Evolutionary conservation across 495 filamentous ascomycete genomes (phyloP), one percentile per base, ranked within the genome.

Genomic region (Cercophora newfieldiana): DNA sequence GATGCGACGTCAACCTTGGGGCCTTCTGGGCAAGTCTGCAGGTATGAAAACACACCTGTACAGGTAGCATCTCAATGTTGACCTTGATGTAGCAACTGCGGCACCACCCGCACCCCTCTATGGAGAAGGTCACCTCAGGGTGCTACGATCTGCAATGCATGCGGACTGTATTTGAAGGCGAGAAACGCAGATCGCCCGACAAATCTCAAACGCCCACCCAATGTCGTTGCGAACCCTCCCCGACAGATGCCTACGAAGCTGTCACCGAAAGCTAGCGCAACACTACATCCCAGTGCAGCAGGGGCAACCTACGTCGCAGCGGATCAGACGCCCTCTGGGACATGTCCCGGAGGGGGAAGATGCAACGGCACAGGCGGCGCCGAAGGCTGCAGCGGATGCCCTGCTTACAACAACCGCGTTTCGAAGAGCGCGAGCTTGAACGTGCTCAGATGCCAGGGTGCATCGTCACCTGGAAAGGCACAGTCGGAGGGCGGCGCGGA

Each of bases 321-420:
- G 14, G 89, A 91, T 74, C 86, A 89, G 65, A 87, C 85, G 29
- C 77, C 88, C 12, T 83, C 83, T 28, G 95, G 95, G n/a, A 92
- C 93, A 18, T 99, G 95, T 77, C 95, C 95, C 6, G 95, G 95
- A 47, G 96, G 94, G 61, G 95, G 95, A 49, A 91, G 88, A 65
- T 99, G 95, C 78, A 97, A 99, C 79, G 95, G 95, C 18, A 97
- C 95, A 28, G 95, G 95, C 50, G 95, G 95, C 66, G 92, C 94
- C n/a, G 91, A 96, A 68, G 95, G 92, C 25, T 99, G 95, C 75
- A 92, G 91, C 74, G 95, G 95, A 14, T 99, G 95, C 71, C 95
- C 95, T 31, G 96, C 96, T 5, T 98, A 89, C 81, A 99, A 99
- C 81, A 99, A 99, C 76, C 86, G 95, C 51, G 88, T 98, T 51